A percentile compares a stretch with the other conserved stretches of the same genome.
These are phyloP conservation scores for Penicillium coprophilum DNA, from an alignment of 495 filamentous ascomycete genomes.

Conservation along the genomic window DNA sequence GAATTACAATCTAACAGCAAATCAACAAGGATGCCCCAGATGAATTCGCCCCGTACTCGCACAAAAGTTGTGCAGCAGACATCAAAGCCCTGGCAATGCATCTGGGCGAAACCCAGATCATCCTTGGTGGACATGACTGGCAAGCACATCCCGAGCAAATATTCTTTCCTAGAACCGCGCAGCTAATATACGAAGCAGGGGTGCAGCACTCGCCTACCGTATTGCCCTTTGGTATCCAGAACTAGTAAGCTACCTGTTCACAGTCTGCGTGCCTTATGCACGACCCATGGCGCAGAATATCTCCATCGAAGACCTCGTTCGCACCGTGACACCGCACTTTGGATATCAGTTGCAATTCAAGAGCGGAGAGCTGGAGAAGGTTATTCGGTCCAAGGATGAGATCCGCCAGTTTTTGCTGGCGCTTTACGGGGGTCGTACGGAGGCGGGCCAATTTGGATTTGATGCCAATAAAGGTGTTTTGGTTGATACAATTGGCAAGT, in stretches of 20 bases:
- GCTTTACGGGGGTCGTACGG: conserved; percentile 63
- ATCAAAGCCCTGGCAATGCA: conserved; percentile 62
- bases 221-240: conserved; percentile 69
- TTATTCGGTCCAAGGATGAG: conserved; percentile 53
- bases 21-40: conserved; percentile 56
- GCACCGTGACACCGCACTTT: conserved; percentile 65
- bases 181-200: conserved; percentile 34
- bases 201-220: conserved; percentile 59
- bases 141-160: conserved; percentile 38
- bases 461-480: conserved; percentile 56
- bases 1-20: background rate
- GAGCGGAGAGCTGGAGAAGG: conserved; percentile 61
- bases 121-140: conserved; percentile 89
- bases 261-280: conserved; percentile 73
- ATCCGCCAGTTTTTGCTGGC: conserved; percentile 67
- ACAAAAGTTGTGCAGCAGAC: conserved; percentile 69
- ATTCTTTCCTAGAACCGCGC: background rate
- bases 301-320: conserved; percentile 55
- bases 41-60: conserved; percentile 58
- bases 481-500: conserved; percentile 49
- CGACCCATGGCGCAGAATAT: conserved; percentile 50
- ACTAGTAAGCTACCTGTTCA: conserved; percentile 69
- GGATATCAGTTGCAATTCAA: conserved; percentile 79
- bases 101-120: conserved; percentile 57
- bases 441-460: conserved; percentile 55